Percentiles rank a stretch among this genome's conserved stretches.
Conservation (phyloP, 164 flowering plant species). For the Houttuynia cordata region DNA sequence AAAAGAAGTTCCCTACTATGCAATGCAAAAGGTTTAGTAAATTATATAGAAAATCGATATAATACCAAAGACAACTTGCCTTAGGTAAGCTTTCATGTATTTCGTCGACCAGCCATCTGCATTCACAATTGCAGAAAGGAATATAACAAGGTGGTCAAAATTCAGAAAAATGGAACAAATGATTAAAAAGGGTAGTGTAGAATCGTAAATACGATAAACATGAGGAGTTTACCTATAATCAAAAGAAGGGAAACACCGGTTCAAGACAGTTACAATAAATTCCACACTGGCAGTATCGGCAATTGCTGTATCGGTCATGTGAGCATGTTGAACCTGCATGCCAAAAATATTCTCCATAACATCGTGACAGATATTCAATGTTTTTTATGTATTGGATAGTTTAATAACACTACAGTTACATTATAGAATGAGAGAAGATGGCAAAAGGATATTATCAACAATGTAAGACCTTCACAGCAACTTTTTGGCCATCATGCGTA, state of each 20-base stretch:
- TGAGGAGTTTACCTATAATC: slow-evolving; percentile 63
- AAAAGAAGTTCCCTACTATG: not conserved
- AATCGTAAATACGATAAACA: too few relatives aligned
- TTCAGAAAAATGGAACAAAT: not conserved
- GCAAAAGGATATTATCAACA: not conserved
- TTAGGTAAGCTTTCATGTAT: slow-evolving; percentile 83
- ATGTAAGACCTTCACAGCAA: slow-evolving; percentile 82
- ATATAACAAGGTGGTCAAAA: not conserved
- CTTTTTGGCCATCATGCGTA: slow-evolving; percentile 75
- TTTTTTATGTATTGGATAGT: too few relatives aligned
- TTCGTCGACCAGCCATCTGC: slow-evolving; percentile 94
- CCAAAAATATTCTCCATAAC: not conserved
- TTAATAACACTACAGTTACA: too few relatives aligned
- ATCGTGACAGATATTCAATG: too few relatives aligned
- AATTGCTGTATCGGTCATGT: slow-evolving; percentile 94
- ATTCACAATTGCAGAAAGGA: slow-evolving; percentile 4
- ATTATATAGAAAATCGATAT: not conserved
- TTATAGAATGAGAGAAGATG: too few relatives aligned
- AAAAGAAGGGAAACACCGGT: slow-evolving; percentile 72
- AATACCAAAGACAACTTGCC: slow-evolving; percentile 27
- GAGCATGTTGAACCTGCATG: slow-evolving; percentile 92
- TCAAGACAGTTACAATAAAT: slow-evolving; percentile 62
- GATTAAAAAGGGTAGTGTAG: too few relatives aligned
- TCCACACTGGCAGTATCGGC: slow-evolving; percentile 86
- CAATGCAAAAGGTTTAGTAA: not conserved